Percentiles rank a stretch among this genome's conserved stretches.
Conservation (phyloP, 495 filamentous ascomycete species). For the Penicillium simplicissimum region DNA sequence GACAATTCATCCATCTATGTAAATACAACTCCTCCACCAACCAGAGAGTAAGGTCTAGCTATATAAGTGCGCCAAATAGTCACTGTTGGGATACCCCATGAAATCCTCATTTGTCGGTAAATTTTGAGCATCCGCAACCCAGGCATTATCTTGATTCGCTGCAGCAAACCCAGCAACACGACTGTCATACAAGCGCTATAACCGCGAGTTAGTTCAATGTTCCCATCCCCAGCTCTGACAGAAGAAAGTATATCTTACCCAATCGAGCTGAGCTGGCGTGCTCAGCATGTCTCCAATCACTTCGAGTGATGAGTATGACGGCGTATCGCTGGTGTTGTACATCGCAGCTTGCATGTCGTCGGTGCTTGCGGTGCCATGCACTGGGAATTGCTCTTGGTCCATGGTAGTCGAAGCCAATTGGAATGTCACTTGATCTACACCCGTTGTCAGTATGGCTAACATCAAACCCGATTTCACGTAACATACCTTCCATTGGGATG, state of each 20-base stretch:
- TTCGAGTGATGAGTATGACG: conserved; percentile 41
- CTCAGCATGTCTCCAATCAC: conserved; percentile 57
- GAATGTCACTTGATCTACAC: conserved; percentile 9
- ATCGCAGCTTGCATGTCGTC: conserved; percentile 4
- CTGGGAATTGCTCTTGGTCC: conserved; percentile 13
- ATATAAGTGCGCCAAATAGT: neutral
- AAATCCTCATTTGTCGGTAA: conserved; percentile 9
- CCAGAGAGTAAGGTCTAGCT: neutral
- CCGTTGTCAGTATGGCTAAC: neutral
- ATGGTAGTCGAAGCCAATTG: conserved; percentile 5
- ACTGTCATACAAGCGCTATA: conserved; percentile 28
- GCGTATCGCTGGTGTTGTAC: conserved; percentile 4
- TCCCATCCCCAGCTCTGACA: too few relatives aligned
- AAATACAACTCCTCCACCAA: neutral
- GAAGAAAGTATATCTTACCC: conserved; percentile 56
- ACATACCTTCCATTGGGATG: conserved; percentile 13
- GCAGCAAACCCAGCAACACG: conserved; percentile 19
- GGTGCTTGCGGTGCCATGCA: neutral
- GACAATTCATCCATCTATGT: neutral
- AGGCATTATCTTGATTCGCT: conserved; percentile 19
- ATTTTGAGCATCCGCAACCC: conserved; percentile 8
- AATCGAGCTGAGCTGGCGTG: conserved; percentile 62
- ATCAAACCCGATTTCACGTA: conserved; percentile 24
- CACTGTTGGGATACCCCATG: neutral
- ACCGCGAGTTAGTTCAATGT: conserved; percentile 5